phyloP scores from a whole-genome alignment of 2,329 filamentous ascomycete species.

The Dactylellina cionopaga region DNA sequence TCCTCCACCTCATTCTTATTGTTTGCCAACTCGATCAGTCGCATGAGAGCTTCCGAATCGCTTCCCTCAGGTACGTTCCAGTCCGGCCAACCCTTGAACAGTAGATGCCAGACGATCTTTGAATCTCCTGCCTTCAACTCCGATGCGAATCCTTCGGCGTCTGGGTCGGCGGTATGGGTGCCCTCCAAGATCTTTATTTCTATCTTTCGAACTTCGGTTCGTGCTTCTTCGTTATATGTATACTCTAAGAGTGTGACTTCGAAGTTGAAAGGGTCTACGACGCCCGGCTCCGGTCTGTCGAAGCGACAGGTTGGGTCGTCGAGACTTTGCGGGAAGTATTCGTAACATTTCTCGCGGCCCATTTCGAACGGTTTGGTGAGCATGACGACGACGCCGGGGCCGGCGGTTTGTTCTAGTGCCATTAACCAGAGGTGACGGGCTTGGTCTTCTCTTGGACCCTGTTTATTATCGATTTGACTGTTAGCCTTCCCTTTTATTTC shows the following conservation, averaged over 20 bases:
- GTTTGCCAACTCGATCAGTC: slow-evolving; percentile 65
- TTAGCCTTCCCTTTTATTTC: too few species aligned
- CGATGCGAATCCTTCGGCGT: slow-evolving; percentile 24
- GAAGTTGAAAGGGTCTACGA: slow-evolving; percentile 61
- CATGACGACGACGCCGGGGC: slow-evolving; percentile 88
- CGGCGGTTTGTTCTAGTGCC: slow-evolving; percentile 81
- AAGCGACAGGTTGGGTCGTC: slow-evolving; percentile 69
- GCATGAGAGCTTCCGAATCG: slow-evolving; percentile 65
- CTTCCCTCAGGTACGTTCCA: slow-evolving; percentile 62
- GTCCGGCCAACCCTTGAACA: slow-evolving; percentile 59
- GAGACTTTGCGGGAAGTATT: slow-evolving; percentile 79
- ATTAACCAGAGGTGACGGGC: slow-evolving; percentile 93
- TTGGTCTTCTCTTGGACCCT: slow-evolving; percentile 81
- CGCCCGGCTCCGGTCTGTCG: slow-evolving; percentile 61
- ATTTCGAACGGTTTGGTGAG: slow-evolving; percentile 87
- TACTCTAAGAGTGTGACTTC: slow-evolving; percentile 71
- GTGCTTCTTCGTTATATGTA: slow-evolving; percentile 67
- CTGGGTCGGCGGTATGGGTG: slow-evolving; percentile 58
- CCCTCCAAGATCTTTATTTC: slow-evolving; percentile 66
- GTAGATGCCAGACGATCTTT: slow-evolving; percentile 57
- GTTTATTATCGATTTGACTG: slow-evolving; percentile 12
- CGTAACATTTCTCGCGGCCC: slow-evolving; percentile 82
- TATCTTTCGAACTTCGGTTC: slow-evolving; percentile 79
- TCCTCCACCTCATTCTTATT: slow-evolving; percentile 59
- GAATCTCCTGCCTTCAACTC: slow-evolving; percentile 52